phyloP scores from a whole-genome alignment of 805 yeast species.

The Kazachstania bromeliacearum region DNA sequence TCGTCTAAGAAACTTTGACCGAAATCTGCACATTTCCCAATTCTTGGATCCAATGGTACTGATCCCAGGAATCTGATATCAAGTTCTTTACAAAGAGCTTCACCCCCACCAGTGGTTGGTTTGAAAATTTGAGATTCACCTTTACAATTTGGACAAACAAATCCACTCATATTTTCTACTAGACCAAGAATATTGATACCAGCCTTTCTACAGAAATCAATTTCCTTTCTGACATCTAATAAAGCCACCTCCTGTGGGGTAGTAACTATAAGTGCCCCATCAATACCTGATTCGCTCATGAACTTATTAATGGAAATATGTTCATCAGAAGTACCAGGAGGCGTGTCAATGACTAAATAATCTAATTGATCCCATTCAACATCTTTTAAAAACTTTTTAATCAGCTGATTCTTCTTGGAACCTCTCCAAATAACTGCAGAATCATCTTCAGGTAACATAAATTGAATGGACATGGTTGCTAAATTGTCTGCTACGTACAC shows the following conservation, averaged over 20 bases:
- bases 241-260: constrained; percentile 98
- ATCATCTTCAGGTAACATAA: constrained; percentile 87
- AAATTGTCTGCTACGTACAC: constrained; percentile 91
- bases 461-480: constrained; percentile 92
- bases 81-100: constrained; percentile 69
- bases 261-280: constrained; percentile 90
- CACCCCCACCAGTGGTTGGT: constrained; percentile 97
- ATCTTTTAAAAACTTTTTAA: constrained; percentile 87
- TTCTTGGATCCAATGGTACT: constrained; percentile 93
- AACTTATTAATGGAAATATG: constrained; percentile 85
- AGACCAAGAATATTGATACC: constrained; percentile 76
- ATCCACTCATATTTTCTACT: constrained; percentile 97
- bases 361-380: constrained; percentile 85
- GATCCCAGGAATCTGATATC: constrained; percentile 75
- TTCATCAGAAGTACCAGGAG: constrained; percentile 98
- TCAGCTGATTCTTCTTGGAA: constrained; percentile 85
- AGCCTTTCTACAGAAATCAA: constrained; percentile 90
- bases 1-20: constrained; percentile 79
- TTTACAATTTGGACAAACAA: constrained; percentile 91
- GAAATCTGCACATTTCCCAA: constrained; percentile 77
- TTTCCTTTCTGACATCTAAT: constrained; percentile 89
- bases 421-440: constrained; percentile 97
- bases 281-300: constrained; percentile 81
- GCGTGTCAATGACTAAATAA: constrained; percentile 87
- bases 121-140: constrained; percentile 84